Conservation (phyloP, 2,329 filamentous ascomycete species). For the Fusarium newnesense region DNA sequence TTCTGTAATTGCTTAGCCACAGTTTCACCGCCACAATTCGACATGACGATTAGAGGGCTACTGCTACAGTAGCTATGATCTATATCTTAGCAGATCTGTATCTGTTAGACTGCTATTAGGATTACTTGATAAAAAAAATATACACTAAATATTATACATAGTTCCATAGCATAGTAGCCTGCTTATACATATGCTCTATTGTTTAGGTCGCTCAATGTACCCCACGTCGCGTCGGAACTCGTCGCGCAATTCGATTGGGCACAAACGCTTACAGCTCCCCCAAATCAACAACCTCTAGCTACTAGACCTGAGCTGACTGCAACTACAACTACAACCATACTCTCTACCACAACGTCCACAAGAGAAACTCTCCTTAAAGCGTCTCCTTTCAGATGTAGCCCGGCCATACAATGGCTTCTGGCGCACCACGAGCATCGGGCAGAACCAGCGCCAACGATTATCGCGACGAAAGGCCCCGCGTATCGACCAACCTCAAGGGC, state of each 20-base stretch:
- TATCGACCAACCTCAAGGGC: constrained; percentile 46
- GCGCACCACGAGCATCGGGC: constrained; percentile 55
- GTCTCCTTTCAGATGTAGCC: constrained; percentile 49
- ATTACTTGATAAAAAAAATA: not conserved
- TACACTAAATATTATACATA: not conserved
- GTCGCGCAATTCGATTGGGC: constrained; percentile 45
- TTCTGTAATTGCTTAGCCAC: constrained; percentile 25
- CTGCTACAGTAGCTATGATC: no score
- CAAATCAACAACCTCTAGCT: constrained; percentile 23
- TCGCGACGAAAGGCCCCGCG: constrained; percentile 51
- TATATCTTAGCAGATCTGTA: not conserved
- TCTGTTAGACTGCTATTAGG: not conserved
- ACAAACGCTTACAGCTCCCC: constrained; percentile 40
- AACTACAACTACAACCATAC: not conserved
- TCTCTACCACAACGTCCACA: not conserved
- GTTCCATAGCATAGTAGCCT: not conserved
- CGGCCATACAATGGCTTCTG: constrained; percentile 54
- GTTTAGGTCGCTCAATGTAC: constrained; percentile 16
- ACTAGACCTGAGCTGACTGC: not conserved
- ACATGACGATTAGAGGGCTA: not conserved
- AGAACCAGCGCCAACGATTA: constrained; percentile 55
- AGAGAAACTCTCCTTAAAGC: not conserved
- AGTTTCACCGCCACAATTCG: constrained; percentile 33
- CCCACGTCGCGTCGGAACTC: constrained; percentile 38
- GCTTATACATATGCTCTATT: not conserved